Evolutionary conservation across 805 yeast species (phyloP).

Genomic region (Nadsonia fulvescens): DNA sequence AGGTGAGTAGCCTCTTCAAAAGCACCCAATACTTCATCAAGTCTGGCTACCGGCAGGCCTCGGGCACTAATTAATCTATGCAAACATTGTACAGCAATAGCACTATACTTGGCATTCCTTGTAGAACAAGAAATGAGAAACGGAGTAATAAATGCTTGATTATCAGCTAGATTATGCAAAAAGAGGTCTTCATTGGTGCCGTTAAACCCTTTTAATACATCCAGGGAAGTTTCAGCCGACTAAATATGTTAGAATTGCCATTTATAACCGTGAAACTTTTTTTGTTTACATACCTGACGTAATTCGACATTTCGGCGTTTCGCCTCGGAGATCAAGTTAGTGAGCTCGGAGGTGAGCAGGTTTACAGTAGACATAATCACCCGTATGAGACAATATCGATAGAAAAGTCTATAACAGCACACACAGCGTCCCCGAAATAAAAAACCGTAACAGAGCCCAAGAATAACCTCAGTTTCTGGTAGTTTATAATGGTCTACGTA

Average conservation of each 20-base stretch:
- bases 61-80: conserved; percentile 38
- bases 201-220: too few relatives aligned
- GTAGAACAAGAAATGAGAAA: conserved; percentile 56
- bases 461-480: too few relatives aligned
- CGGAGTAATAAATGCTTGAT: conserved; percentile 45
- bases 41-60: conserved; percentile 34
- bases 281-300: conserved; percentile 27
- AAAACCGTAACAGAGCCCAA: too few relatives aligned
- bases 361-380: too few relatives aligned
- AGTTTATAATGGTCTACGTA: too few relatives aligned
- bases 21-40: conserved; percentile 42
- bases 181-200: too few relatives aligned
- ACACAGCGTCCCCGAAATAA: too few relatives aligned
- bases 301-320: conserved; percentile 57
- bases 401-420: too few relatives aligned
- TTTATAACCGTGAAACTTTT: too few relatives aligned
- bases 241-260: too few relatives aligned
- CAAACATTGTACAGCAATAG: conserved; percentile 54
- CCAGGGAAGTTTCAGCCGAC: too few relatives aligned
- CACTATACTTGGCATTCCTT: conserved; percentile 53
- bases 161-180: conserved; percentile 23
- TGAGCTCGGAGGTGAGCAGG: conserved; percentile 30
- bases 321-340: conserved; percentile 45
- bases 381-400: too few relatives aligned
- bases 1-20: conserved; percentile 56